phyloP scores from a whole-genome alignment of 768 basidiomycete species.

The Auricularia cornea region DNA sequence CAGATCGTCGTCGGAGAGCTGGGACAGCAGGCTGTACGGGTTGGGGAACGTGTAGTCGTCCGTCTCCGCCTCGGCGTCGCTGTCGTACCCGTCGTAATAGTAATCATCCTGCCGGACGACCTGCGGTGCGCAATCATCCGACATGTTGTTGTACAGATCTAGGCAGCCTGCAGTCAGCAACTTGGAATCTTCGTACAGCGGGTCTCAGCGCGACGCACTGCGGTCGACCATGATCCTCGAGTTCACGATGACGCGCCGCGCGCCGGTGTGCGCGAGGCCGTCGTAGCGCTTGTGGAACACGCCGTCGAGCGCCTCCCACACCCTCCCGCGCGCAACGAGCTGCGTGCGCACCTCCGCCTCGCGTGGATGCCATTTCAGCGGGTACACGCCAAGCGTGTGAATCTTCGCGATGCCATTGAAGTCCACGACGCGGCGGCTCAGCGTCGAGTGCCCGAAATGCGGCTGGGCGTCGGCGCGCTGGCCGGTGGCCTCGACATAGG shows the following conservation, averaged over 20 bases:
- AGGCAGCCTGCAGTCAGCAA: conserved; percentile 46
- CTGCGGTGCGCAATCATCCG: neutral
- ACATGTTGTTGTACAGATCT: conserved; percentile 29
- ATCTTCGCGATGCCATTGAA: conserved; percentile 48
- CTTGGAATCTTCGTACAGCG: conserved; percentile 14
- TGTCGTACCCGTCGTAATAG: neutral
- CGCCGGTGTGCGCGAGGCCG: conserved; percentile 20
- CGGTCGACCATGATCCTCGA: conserved; percentile 57
- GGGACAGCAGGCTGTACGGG: conserved; percentile 11
- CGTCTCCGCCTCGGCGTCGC: neutral
- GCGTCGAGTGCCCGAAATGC: conserved; percentile 32
- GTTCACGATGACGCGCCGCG: conserved; percentile 31
- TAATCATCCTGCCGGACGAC: neutral
- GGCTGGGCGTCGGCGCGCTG: conserved; percentile 11
- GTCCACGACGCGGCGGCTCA: conserved; percentile 30
- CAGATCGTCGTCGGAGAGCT: conserved; percentile 44
- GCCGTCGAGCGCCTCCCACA: conserved; percentile 41
- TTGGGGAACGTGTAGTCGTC: conserved; percentile 8
- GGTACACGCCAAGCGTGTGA: conserved; percentile 41
- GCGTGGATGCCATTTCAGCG: conserved; percentile 43
- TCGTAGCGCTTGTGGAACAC: conserved; percentile 48
- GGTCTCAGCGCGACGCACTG: conserved; percentile 23
- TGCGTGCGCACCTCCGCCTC: conserved; percentile 32
- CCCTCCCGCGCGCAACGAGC: conserved; percentile 42
- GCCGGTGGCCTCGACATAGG: neutral